A percentile compares a stretch with the other conserved stretches of the same genome.
phyloP scores from a whole-genome alignment of 768 basidiomycete genomes.

The Boletus tomentosulus region DNA sequence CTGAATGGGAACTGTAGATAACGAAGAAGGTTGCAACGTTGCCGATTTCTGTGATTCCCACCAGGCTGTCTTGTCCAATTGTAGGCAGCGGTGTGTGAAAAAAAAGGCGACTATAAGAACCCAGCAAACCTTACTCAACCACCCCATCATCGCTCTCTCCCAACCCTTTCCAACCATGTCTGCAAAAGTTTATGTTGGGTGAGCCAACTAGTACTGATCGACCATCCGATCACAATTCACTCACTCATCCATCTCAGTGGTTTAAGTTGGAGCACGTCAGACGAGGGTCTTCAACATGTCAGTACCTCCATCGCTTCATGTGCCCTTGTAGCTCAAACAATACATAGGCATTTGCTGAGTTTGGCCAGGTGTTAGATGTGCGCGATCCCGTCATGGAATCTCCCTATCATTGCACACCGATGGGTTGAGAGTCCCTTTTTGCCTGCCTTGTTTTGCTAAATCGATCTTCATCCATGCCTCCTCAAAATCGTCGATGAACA shows the following conservation, averaged over 20 bases:
- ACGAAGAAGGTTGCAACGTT: not conserved
- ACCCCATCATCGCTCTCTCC: conserved; percentile 10
- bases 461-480: conserved; percentile 21
- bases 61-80: conserved; percentile 18
- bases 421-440: conserved; percentile 27
- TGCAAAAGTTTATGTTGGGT: conserved; percentile 33
- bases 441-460: conserved; percentile 24
- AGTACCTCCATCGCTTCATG: conserved; percentile 6
- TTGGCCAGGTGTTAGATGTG: conserved; percentile 49
- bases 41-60: not conserved
- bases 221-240: not conserved
- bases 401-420: conserved; percentile 28
- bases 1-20: conserved; percentile 4
- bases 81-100: conserved; percentile 31
- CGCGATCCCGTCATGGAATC: conserved; percentile 34
- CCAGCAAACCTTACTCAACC: conserved; percentile 14
- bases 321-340: conserved; percentile 7
- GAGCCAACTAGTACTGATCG: conserved; percentile 2
- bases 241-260: conserved; percentile 18
- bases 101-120: conserved; percentile 25
- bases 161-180: conserved; percentile 23
- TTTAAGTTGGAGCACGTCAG: conserved; percentile 33
- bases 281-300: conserved; percentile 24
- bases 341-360: conserved; percentile 39
- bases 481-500: conserved; percentile 8